These are phyloP conservation scores for Aspergillus sp. DNA, from an alignment of 2,329 filamentous ascomycete species.

Conservation along the genomic window DNA sequence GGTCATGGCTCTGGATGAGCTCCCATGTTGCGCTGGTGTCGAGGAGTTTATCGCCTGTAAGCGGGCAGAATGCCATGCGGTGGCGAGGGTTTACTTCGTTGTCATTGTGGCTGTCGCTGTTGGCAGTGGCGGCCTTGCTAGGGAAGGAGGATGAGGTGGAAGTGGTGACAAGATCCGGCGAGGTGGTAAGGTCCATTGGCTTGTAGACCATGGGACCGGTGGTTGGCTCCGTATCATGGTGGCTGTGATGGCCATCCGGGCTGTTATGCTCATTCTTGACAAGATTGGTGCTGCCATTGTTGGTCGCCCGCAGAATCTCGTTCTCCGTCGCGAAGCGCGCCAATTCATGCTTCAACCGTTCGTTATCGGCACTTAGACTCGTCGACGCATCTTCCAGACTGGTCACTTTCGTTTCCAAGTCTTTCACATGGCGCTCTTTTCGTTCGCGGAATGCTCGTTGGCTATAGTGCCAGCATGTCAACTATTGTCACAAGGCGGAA, in stretches of 20 bases:
- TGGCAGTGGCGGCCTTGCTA: constrained; percentile 39
- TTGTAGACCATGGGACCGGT: constrained; percentile 64
- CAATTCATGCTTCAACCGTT: constrained; percentile 73
- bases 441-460: constrained; percentile 94
- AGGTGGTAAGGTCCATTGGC: constrained; percentile 62
- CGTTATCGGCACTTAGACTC: constrained; percentile 70
- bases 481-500: background rate
- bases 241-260: constrained; percentile 7
- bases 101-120: background rate
- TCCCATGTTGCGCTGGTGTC: constrained; percentile 82
- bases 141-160: background rate
- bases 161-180: background rate
- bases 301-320: constrained; percentile 72
- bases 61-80: constrained; percentile 58
- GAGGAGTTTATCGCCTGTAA: constrained; percentile 59
- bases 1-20: constrained; percentile 69
- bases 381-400: constrained; percentile 66
- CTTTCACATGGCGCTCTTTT: constrained; percentile 89
- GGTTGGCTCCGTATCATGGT: constrained; percentile 33
- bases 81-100: constrained; percentile 47
- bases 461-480: constrained; percentile 39
- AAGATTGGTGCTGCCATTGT: constrained; percentile 42
- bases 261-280: constrained; percentile 35
- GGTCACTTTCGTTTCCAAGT: constrained; percentile 79
- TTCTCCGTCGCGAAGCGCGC: constrained; percentile 84